A percentile compares a stretch with the other conserved stretches of the same genome.
These are phyloP conservation scores for Elasticomyces elasticus DNA, from an alignment of 495 filamentous ascomycete genomes.

Conservation along the genomic window DNA sequence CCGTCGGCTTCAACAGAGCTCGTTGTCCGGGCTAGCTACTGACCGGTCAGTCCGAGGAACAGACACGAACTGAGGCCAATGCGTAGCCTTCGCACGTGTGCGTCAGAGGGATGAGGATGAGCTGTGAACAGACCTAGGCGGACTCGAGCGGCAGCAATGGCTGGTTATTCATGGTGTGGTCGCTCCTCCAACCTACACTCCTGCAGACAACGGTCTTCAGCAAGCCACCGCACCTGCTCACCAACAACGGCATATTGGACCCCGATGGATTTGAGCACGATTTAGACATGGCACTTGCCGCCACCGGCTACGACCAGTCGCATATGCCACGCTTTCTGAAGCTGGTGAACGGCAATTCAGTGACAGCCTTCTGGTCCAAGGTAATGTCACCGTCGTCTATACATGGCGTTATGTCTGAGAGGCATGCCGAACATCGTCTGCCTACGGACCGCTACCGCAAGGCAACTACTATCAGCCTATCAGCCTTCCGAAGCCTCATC, in stretches of 20 bases:
- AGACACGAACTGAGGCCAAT: too few species aligned
- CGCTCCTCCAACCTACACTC: too few species aligned
- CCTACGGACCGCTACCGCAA: constrained; percentile 10
- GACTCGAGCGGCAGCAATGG: too few species aligned
- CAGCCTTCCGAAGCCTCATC: constrained; percentile 10
- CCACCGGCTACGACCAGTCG: constrained; percentile 10
- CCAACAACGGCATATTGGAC: constrained; percentile 3
- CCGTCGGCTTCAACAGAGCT: too few species aligned
- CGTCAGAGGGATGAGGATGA: too few species aligned
- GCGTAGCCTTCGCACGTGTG: too few species aligned
- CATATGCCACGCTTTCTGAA: constrained; percentile 9
- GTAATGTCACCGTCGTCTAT: constrained; percentile 7
- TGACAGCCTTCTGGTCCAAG: constrained; percentile 5
- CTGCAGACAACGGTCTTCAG: constrained; percentile 11
- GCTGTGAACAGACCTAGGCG: too few species aligned
- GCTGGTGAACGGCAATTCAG: constrained; percentile 8
- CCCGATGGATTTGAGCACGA: constrained; percentile 8
- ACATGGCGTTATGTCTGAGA: constrained; percentile 10
- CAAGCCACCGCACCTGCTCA: constrained; percentile 4
- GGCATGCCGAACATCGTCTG: constrained; percentile 13
- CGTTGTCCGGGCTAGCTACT: too few species aligned
- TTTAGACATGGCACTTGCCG: constrained; percentile 9
- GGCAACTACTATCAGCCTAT: constrained; percentile 15
- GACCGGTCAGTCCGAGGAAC: too few species aligned
- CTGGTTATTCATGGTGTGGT: too few species aligned